These are phyloP conservation scores for Nakataea oryzae DNA, from an alignment of 2,329 filamentous ascomycete genomes.

Conservation along the genomic window DNA sequence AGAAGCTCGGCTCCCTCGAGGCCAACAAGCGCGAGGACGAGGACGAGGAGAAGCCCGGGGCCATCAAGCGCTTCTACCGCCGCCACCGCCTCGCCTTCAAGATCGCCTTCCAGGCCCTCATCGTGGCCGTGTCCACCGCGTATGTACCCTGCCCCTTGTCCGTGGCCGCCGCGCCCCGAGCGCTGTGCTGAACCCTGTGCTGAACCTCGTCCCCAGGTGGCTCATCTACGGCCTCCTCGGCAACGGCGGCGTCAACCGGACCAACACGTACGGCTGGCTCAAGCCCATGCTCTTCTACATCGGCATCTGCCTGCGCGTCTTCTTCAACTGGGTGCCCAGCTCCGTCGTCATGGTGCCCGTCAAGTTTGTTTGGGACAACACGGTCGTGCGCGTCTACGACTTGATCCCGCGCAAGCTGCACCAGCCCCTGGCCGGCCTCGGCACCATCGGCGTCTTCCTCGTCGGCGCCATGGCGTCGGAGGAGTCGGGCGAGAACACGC, in stretches of 20 bases:
- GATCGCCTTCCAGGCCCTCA: neutral
- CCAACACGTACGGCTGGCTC: conserved; percentile 67
- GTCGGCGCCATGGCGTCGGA: conserved; percentile 65
- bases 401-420: conserved; percentile 58
- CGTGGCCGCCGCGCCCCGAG: neutral
- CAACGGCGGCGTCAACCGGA: conserved; percentile 40
- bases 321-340: conserved; percentile 65
- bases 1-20: neutral
- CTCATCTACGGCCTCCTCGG: conserved; percentile 23
- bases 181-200: neutral
- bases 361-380: conserved; percentile 56
- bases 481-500: conserved; percentile 66
- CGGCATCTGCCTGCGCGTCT: conserved; percentile 59
- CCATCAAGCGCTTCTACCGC: neutral
- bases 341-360: conserved; percentile 56
- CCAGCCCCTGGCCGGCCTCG: conserved; percentile 48
- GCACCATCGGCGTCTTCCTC: conserved; percentile 64
- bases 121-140: neutral
- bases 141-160: neutral
- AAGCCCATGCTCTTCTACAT: conserved; percentile 77
- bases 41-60: neutral
- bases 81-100: neutral
- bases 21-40: neutral
- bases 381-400: conserved; percentile 45
- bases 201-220: conserved; percentile 19